A percentile compares a stretch with the other conserved stretches of the same genome.
These are phyloP conservation scores for Cornus suecica DNA, from an alignment of 148 eudicot species.

Conservation along the genomic window DNA sequence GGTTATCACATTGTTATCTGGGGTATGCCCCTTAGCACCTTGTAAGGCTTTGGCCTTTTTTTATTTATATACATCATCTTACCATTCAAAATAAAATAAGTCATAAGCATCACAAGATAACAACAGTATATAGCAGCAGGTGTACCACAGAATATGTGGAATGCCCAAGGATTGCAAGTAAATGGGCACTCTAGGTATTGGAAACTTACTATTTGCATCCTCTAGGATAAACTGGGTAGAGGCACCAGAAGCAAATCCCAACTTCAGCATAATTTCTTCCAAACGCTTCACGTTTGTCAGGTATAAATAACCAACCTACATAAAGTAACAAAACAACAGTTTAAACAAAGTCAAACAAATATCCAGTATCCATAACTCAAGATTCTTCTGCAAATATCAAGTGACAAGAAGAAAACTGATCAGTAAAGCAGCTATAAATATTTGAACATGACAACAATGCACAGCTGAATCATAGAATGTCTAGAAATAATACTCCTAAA, in stretches of 20 bases:
- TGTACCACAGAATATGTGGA: background rate
- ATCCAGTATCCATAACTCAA: background rate
- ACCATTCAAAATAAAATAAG: too few relatives aligned
- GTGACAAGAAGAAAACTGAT: background rate
- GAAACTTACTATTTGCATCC: conserved; percentile 33
- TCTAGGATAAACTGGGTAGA: conserved; percentile 45
- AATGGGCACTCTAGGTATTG: background rate
- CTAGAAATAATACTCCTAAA: background rate
- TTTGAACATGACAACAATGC: background rate
- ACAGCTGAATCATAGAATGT: background rate
- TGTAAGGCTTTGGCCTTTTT: too few relatives aligned
- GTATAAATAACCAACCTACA: conserved; percentile 87
- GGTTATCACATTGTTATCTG: too few relatives aligned
- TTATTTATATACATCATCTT: too few relatives aligned
- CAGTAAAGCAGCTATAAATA: background rate
- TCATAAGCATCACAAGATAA: too few relatives aligned
- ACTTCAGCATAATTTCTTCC: conserved; percentile 73
- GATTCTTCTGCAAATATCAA: background rate
- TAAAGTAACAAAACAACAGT: background rate
- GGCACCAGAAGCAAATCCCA: conserved; percentile 70
- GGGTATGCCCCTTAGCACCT: too few relatives aligned
- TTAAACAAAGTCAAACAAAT: conserved; percentile 6
- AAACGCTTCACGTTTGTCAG: conserved; percentile 67
- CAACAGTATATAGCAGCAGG: background rate
- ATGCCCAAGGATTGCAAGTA: background rate